These are phyloP conservation scores for Hypoxylon sp. DNA, from an alignment of 2,329 filamentous ascomycete genomes.

Conservation along the genomic window DNA sequence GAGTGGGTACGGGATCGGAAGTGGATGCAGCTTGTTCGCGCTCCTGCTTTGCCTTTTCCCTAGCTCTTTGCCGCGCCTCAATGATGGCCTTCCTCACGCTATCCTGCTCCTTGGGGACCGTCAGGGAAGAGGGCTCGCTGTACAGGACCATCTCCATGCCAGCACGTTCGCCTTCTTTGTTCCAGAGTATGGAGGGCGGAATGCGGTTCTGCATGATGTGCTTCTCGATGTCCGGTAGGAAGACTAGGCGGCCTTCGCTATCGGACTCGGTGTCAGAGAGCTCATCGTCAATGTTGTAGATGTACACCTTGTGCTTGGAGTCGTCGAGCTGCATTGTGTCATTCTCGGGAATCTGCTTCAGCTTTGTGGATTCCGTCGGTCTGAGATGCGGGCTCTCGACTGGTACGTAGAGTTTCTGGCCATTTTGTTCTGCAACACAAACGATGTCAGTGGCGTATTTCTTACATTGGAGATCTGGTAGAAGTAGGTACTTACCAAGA, in stretches of 20 bases:
- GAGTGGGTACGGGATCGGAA: not conserved
- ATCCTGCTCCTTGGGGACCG: slow-evolving; percentile 79
- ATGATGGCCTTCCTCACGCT: slow-evolving; percentile 86
- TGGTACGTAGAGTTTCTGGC: slow-evolving; percentile 74
- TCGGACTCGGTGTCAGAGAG: slow-evolving; percentile 73
- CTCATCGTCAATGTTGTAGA: slow-evolving; percentile 91
- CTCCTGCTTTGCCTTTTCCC: slow-evolving; percentile 68
- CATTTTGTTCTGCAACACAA: slow-evolving; percentile 67
- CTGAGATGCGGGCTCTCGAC: slow-evolving; percentile 63
- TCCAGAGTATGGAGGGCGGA: slow-evolving; percentile 73
- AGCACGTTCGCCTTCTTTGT: slow-evolving; percentile 66
- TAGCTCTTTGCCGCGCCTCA: slow-evolving; percentile 77
- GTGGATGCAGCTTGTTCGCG: slow-evolving; percentile 44
- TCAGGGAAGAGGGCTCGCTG: slow-evolving; percentile 80
- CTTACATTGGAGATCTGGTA: slow-evolving; percentile 38
- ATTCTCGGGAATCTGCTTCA: slow-evolving; percentile 52
- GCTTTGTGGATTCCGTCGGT: slow-evolving; percentile 43
- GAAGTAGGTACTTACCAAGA: slow-evolving; percentile 73
- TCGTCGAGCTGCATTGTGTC: slow-evolving; percentile 89
- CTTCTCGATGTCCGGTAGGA: slow-evolving; percentile 88
- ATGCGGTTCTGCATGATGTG: slow-evolving; percentile 80
- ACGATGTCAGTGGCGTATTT: slow-evolving; percentile 46
- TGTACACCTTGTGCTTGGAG: slow-evolving; percentile 87
- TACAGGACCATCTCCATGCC: slow-evolving; percentile 87
- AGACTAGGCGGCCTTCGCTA: slow-evolving; percentile 74